phyloP scores from a whole-genome alignment of 2,329 filamentous ascomycete species.

The Daldinia sp. region DNA sequence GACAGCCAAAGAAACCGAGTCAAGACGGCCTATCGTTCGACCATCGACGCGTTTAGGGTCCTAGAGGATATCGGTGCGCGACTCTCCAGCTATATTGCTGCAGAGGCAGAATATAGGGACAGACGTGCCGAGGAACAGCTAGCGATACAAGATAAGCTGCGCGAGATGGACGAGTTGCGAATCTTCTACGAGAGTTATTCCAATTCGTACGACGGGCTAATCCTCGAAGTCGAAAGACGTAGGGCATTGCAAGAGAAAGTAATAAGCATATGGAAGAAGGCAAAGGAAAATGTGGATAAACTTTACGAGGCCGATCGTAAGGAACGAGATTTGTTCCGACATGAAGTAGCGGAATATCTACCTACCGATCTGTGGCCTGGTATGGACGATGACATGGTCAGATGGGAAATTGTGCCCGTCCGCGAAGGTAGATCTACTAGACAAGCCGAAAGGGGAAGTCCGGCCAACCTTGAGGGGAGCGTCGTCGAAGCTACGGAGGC shows the following conservation, averaged over 20 bases:
- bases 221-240: constrained; percentile 83
- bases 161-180: constrained; percentile 78
- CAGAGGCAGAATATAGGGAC: constrained; percentile 68
- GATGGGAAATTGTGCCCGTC: constrained; percentile 58
- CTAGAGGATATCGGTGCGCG: constrained; percentile 73
- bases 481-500: constrained; percentile 44
- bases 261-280: constrained; percentile 76
- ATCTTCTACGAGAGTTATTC: constrained; percentile 90
- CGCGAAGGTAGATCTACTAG: constrained; percentile 41
- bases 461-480: constrained; percentile 44
- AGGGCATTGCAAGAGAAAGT: constrained; percentile 77
- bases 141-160: constrained; percentile 72
- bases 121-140: constrained; percentile 80
- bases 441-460: constrained; percentile 39
- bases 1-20: constrained; percentile 68
- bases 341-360: constrained; percentile 84
- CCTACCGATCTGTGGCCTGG: constrained; percentile 89
- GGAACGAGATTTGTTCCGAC: constrained; percentile 79
- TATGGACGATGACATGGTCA: constrained; percentile 67
- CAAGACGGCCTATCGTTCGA: constrained; percentile 62
- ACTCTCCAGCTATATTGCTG: constrained; percentile 70
- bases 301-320: constrained; percentile 76
- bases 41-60: constrained; percentile 69
- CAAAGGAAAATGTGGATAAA: constrained; percentile 77
- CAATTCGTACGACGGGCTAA: constrained; percentile 81